These are phyloP conservation scores for Cyclotella distinguenda DNA, from an alignment of 108 stramenopile species.

Conservation along the genomic window DNA sequence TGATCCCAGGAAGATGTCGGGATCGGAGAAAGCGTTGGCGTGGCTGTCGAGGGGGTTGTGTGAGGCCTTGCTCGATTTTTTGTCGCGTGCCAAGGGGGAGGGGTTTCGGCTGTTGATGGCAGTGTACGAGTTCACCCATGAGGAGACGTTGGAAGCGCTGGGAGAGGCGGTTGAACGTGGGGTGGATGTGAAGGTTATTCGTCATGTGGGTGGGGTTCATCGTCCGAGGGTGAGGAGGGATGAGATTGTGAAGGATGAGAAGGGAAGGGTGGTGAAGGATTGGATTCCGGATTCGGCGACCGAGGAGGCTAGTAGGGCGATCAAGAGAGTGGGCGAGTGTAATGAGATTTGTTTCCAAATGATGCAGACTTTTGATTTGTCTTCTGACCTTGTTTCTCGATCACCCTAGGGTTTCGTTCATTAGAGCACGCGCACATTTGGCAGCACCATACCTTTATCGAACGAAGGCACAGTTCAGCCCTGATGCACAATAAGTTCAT, in stretches of 20 bases:
- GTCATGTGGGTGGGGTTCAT: constrained; percentile 29
- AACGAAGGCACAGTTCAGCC: constrained; percentile 36
- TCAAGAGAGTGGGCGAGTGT: constrained; percentile 19
- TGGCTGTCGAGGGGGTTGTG: constrained; percentile 45
- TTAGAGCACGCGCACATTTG: constrained; percentile 27
- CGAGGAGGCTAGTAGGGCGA: constrained; percentile 22
- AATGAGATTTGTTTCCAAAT: background rate
- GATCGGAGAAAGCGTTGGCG: constrained; percentile 30
- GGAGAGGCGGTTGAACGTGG: constrained; percentile 42
- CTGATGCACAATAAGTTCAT: constrained; percentile 53
- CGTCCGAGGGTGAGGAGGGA: constrained; percentile 19
- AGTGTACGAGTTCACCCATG: constrained; percentile 44
- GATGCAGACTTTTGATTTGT: no score
- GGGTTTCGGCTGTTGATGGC: constrained; percentile 23
- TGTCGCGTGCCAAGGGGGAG: constrained; percentile 21
- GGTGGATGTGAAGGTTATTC: constrained; percentile 41
- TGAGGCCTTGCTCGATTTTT: constrained; percentile 38
- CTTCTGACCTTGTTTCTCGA: background rate
- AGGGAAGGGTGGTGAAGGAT: constrained; percentile 26
- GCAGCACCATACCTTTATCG: constrained; percentile 44
- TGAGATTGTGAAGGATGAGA: constrained; percentile 26
- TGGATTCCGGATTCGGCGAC: constrained; percentile 40
- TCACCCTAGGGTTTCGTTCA: constrained; percentile 18
- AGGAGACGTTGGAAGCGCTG: constrained; percentile 33
- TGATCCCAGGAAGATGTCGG: constrained; percentile 36